A percentile compares a stretch with the other conserved stretches of the same genome.
Conservation (phyloP, 345 rosid species). For the Cardamine occulta region DNA sequence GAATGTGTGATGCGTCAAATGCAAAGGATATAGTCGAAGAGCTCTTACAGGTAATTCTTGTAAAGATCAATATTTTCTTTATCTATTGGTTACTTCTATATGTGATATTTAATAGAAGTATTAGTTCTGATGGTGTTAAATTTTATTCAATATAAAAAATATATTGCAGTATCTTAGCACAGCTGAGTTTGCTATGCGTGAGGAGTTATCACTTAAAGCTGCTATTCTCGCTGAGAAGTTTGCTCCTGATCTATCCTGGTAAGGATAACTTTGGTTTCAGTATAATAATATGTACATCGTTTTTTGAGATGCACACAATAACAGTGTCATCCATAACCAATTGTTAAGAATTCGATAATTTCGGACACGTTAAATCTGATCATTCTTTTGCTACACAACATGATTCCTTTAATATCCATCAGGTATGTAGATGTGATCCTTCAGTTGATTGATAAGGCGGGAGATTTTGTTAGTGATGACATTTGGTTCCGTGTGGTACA, state of each 20-base stretch:
- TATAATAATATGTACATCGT: background rate
- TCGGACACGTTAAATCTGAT: constrained; percentile 1
- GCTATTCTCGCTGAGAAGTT: constrained; percentile 99
- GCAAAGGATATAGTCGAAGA: constrained; percentile 99
- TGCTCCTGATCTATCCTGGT: constrained; percentile 99
- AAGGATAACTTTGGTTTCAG: constrained; percentile 37
- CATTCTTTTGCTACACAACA: constrained; percentile 7
- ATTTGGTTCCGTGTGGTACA: constrained; percentile 99
- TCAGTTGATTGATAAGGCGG: constrained; percentile 99
- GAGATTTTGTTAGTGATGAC: constrained; percentile 99
- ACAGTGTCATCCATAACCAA: background rate
- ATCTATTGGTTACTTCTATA: constrained; percentile 1
- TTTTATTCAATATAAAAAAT: constrained; percentile 24
- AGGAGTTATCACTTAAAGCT: constrained; percentile 96
- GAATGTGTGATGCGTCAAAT: constrained; percentile 98
- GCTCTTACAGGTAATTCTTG: constrained; percentile 73
- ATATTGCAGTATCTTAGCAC: constrained; percentile 85
- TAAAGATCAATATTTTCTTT: constrained; percentile 20
- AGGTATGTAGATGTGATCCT: constrained; percentile 99
- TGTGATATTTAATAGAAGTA: constrained; percentile 15
- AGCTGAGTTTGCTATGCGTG: constrained; percentile 98
- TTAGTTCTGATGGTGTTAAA: constrained; percentile 26
- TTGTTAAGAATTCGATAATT: background rate
- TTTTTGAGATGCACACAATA: background rate
- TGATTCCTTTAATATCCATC: constrained; percentile 30